Percentiles rank a stretch among this genome's conserved stretches.
Evolutionary conservation across 768 basidiomycete species (phyloP).

Genomic region (Epithele typhae): DNA sequence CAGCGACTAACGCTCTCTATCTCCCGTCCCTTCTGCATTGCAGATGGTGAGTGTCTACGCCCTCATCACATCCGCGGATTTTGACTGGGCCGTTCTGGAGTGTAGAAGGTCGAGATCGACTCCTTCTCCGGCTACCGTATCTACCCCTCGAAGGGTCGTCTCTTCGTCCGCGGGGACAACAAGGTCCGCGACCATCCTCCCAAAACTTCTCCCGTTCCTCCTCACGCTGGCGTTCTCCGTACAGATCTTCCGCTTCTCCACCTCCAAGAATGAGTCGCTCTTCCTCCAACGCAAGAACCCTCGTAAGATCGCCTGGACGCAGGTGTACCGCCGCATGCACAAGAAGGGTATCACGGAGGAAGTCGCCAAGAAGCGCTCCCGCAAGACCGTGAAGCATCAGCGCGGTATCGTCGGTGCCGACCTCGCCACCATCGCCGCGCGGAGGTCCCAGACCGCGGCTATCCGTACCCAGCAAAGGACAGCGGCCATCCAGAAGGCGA

Average conservation of each 20-base stretch:
- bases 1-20: background rate
- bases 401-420: constrained; percentile 98
- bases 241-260: constrained; percentile 95
- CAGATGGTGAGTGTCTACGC: constrained; percentile 9
- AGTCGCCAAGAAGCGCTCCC: constrained; percentile 97
- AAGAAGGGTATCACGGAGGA: constrained; percentile 99
- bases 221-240: background rate
- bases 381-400: constrained; percentile 95
- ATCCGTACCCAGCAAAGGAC: constrained; percentile 76
- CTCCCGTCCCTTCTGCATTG: background rate
- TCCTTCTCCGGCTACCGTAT: constrained; percentile 96
- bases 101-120: constrained; percentile 96
- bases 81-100: constrained; percentile 9
- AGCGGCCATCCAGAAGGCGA: constrained; percentile 89
- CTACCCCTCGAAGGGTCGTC: constrained; percentile 96
- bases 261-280: constrained; percentile 91
- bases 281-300: constrained; percentile 99
- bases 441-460: constrained; percentile 87
- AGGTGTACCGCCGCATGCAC: constrained; percentile 94
- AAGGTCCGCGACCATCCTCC: constrained; percentile 54
- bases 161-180: constrained; percentile 94
- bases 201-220: background rate
- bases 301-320: constrained; percentile 98
- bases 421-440: constrained; percentile 85
- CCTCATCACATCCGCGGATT: no score